A percentile compares a stretch with the other conserved stretches of the same genome.
phyloP scores from a whole-genome alignment of 805 yeast species.

The Candida adriatica region DNA sequence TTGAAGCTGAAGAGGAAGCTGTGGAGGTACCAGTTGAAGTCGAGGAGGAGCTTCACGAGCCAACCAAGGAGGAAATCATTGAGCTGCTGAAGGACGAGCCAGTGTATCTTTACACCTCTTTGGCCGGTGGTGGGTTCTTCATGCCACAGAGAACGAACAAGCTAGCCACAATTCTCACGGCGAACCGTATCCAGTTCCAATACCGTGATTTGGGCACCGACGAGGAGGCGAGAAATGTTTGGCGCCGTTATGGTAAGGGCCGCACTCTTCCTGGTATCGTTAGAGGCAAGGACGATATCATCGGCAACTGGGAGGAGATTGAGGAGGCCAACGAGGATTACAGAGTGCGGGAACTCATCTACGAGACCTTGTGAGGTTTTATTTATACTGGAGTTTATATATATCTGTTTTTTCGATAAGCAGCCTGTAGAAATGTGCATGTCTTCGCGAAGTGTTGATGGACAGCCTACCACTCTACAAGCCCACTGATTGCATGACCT shows the following conservation, averaged over 20 bases:
- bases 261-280: conserved; percentile 79
- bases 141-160: conserved; percentile 73
- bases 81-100: conserved; percentile 38
- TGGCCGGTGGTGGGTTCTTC: conserved; percentile 80
- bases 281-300: conserved; percentile 70
- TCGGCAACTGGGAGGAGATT: conserved; percentile 81
- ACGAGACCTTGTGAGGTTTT: conserved; percentile 44
- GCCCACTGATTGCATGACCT: too few species aligned
- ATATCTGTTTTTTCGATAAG: too few species aligned
- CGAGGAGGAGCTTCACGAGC: conserved; percentile 20
- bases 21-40: conserved; percentile 1
- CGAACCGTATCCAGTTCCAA: conserved; percentile 60
- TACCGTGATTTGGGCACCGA: conserved; percentile 83
- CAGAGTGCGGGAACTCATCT: conserved; percentile 53
- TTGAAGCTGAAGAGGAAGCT: background rate
- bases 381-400: too few species aligned
- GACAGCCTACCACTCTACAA: too few species aligned
- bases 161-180: conserved; percentile 64
- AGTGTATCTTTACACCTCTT: conserved; percentile 73
- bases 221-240: conserved; percentile 73
- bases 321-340: conserved; percentile 84
- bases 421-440: too few species aligned
- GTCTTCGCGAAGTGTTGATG: too few species aligned
- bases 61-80: conserved; percentile 24
- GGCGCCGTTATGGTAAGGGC: conserved; percentile 72